Conservation (phyloP, 331 rosid genomes). For the Quercus phellos region DNA sequence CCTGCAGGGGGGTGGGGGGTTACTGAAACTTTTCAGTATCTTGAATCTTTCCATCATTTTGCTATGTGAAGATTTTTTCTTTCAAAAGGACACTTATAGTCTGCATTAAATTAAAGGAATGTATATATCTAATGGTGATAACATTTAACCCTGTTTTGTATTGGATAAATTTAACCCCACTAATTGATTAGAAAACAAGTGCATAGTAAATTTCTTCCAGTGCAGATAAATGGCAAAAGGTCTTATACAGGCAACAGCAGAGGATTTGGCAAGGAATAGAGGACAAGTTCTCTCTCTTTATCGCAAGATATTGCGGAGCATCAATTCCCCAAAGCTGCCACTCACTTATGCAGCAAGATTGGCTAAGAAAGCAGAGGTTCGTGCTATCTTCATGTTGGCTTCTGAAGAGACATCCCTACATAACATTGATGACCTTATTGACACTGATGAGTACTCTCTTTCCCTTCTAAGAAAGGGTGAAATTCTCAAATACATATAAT, state of each 20-base stretch:
- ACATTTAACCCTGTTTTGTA: neutral
- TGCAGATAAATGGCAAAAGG: slow-evolving; percentile 46
- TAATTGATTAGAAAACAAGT: neutral
- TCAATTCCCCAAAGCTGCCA: slow-evolving; percentile 61
- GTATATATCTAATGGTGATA: too few relatives aligned
- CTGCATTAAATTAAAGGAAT: too few relatives aligned
- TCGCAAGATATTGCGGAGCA: slow-evolving; percentile 65
- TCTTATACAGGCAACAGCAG: slow-evolving; percentile 70
- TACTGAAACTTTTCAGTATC: too few relatives aligned
- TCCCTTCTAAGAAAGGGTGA: too few relatives aligned
- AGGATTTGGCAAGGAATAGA: slow-evolving; percentile 56
- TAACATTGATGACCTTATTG: slow-evolving; percentile 30
- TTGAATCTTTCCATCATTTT: too few relatives aligned
- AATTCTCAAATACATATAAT: too few relatives aligned
- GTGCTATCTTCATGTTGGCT: slow-evolving; percentile 64
- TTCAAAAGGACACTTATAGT: too few relatives aligned
- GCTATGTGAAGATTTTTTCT: too few relatives aligned
- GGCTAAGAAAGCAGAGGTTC: slow-evolving; percentile 68
- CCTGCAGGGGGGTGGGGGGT: too few relatives aligned
- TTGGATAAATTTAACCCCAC: neutral
- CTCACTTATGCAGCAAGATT: slow-evolving; percentile 59
- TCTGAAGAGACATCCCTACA: slow-evolving; percentile 68
- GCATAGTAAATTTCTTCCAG: neutral
- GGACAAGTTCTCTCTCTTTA: slow-evolving; percentile 60
- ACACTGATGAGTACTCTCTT: too few relatives aligned